Percentiles rank a stretch among this genome's conserved stretches.
Evolutionary conservation across 768 basidiomycete species (phyloP).

Genomic region (Termitomyces sp.): DNA sequence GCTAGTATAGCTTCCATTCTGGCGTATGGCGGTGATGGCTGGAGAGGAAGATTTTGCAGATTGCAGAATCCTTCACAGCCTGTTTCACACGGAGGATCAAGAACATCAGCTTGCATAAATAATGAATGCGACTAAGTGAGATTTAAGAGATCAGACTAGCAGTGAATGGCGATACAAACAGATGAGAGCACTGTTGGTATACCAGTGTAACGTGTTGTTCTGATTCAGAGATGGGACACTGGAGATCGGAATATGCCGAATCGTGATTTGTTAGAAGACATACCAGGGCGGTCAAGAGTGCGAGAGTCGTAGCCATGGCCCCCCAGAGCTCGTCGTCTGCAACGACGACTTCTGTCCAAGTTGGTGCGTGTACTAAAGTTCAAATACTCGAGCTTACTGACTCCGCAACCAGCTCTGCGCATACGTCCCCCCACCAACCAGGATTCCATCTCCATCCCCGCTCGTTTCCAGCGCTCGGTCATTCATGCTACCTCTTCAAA

Average conservation of each 20-base stretch:
- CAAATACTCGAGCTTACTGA: conserved; percentile 12
- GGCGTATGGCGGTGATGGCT: neutral
- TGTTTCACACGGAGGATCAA: neutral
- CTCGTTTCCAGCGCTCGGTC: conserved; percentile 88
- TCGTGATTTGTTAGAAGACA: conserved; percentile 23
- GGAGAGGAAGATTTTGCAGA: neutral
- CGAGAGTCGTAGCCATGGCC: conserved; percentile 56
- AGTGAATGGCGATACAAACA: neutral
- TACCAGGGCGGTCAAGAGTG: conserved; percentile 15
- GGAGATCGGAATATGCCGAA: conserved; percentile 30
- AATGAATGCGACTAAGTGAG: neutral
- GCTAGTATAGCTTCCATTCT: neutral
- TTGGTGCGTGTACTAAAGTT: conserved; percentile 56
- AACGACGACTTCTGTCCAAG: conserved; percentile 87
- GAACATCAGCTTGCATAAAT: neutral
- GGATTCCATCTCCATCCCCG: conserved; percentile 82
- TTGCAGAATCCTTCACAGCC: neutral
- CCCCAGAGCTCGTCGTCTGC: conserved; percentile 65
- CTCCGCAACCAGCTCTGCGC: conserved; percentile 56
- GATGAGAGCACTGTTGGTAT: neutral
- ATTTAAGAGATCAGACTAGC: neutral
- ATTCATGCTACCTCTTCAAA: conserved; percentile 72
- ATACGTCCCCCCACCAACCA: conserved; percentile 85
- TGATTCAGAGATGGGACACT: conserved; percentile 2
- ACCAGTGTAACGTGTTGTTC: neutral